Evolutionary conservation across 768 basidiomycete species (phyloP), one percentile per base, ranked within the genome.

Genomic region (Termitomyces sp.): DNA sequence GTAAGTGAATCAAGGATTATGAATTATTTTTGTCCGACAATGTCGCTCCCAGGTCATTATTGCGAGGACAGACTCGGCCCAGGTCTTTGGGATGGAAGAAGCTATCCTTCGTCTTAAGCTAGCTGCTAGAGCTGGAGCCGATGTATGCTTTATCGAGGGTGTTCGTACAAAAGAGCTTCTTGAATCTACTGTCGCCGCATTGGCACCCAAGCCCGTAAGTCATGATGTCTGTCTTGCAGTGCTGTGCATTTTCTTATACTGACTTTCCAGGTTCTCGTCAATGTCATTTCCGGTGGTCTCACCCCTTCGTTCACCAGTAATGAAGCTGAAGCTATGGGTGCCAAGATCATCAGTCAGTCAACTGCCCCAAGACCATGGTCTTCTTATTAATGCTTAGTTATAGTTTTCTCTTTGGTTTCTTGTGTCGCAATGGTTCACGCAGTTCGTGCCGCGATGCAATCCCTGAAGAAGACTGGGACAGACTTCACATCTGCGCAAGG

Each of bases 81-180:
- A 90, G 66, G 86, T 85, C 7, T 75, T 88, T 28, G 88, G 88
- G 28, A 89, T 89, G 86, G 86, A 89, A 25, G 88, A 89, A 69
- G 88, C 88, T 0, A 55, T 88, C 49, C 70, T 64, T 9, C 80
- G 88, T 28, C 73, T 90, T 57, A 81, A 85, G 67, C 77, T 89
- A 21, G 88, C 88, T 9, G 80, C 86, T 0, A 85, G 84, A 56
- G 84, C 80, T 10, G 88, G 88, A 30, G 88, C 88, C 0, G 88
- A 91, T 63, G 87, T 88, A 12, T 89, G 87, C 68, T 91, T 91
- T 70, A 89, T 89, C 35, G 88, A 90, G 67, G 88, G 89, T 41
- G 87, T 89, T 28, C 82, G 82, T 68, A 86, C 81, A 2, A 77
- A 83, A 45, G 83, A 86, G 44, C 79, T 86, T 23, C 76, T 89